Percentiles rank a stretch among this genome's conserved stretches.
These are phyloP conservation scores for Cephalotrichum gorgonifer DNA, from an alignment of 2,329 filamentous ascomycete species.

Conservation along the genomic window DNA sequence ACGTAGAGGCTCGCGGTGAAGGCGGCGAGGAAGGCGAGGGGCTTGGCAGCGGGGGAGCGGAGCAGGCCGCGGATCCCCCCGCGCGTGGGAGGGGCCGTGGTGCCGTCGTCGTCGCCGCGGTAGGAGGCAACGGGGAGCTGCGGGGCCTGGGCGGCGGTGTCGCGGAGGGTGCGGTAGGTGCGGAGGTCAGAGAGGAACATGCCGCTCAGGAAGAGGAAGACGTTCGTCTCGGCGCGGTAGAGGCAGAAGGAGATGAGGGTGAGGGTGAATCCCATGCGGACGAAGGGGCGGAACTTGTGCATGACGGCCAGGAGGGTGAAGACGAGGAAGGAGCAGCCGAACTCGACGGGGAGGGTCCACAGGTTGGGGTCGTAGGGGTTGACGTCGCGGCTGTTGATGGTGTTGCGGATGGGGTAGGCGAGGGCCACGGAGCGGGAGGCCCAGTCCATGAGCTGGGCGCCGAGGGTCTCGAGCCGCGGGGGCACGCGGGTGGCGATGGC, in stretches of 20 bases:
- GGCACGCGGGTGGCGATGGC: conserved; percentile 2
- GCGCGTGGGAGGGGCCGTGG: too few relatives aligned
- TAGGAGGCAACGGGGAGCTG: background rate
- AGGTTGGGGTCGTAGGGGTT: conserved; percentile 48
- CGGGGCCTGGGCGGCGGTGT: background rate
- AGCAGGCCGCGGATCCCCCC: background rate
- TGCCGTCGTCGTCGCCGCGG: background rate
- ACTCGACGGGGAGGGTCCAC: conserved; percentile 56
- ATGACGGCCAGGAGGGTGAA: conserved; percentile 47
- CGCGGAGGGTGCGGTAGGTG: background rate
- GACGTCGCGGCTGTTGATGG: conserved; percentile 3
- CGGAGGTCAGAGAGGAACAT: conserved; percentile 46
- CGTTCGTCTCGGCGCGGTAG: conserved; percentile 57
- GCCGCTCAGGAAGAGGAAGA: conserved; percentile 48
- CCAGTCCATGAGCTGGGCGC: background rate
- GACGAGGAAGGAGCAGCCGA: conserved; percentile 52
- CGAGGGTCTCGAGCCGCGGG: background rate
- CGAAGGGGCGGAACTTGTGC: conserved; percentile 35
- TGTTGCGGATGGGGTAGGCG: conserved; percentile 2
- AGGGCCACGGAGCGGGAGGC: background rate
- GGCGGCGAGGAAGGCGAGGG: background rate
- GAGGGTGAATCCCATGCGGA: conserved; percentile 42
- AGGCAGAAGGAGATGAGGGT: conserved; percentile 54
- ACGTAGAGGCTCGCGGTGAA: background rate
- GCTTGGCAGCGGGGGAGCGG: background rate